Evolutionary conservation across 345 rosid species (phyloP).

Genomic region (Citrus reticulata): DNA sequence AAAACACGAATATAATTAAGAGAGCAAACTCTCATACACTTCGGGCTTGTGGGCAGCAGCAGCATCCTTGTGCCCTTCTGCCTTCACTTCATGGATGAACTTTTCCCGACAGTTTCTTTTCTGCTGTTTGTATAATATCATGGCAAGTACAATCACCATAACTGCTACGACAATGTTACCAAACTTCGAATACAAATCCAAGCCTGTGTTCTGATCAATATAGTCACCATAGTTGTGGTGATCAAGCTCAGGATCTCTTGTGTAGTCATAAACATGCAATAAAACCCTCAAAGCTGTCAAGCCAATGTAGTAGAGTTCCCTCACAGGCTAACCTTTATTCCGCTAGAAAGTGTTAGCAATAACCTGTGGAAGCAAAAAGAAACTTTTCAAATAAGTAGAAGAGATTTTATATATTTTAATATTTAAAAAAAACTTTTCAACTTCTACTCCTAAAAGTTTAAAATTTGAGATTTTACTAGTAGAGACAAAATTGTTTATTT

Average conservation of each 20-base stretch:
- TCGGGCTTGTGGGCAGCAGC: background rate
- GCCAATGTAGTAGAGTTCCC: constrained; percentile 6
- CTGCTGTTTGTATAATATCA: background rate
- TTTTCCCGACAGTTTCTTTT: background rate
- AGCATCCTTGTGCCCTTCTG: background rate
- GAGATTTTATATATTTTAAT: no score
- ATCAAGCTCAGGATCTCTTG: constrained; percentile 1
- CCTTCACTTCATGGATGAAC: background rate
- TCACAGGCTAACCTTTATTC: background rate
- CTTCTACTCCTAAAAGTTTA: no score
- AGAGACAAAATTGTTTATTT: no score
- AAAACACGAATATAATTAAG: background rate
- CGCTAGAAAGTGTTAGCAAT: constrained; percentile 12
- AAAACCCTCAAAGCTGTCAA: constrained; percentile 3
- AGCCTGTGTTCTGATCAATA: background rate
- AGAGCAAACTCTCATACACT: background rate
- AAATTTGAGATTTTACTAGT: no score
- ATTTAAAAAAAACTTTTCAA: no score
- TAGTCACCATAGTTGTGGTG: background rate
- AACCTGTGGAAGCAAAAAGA: constrained; percentile 20
- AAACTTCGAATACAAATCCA: background rate
- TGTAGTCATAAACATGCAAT: background rate
- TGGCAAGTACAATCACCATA: background rate
- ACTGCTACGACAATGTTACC: background rate
- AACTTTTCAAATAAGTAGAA: no score